Evolutionary conservation across 371 early-diverging fungal species (phyloP), one percentile per base, ranked within the genome.

Genomic region (Blakeslea trispora): DNA sequence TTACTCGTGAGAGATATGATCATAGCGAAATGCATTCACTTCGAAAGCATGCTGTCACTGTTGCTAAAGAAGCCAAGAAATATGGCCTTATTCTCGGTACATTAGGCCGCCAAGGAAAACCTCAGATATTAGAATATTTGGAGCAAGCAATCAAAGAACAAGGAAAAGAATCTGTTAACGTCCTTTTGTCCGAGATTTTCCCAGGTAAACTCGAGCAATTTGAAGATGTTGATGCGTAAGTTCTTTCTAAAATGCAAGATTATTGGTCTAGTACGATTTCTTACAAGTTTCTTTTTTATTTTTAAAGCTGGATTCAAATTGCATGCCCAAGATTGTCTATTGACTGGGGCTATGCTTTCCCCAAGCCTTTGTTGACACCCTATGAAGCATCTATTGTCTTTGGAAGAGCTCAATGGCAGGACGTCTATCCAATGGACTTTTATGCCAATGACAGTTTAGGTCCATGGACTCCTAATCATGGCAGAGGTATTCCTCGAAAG

Each of bases 311-410:
- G 91, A 91, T 99, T 49, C 99, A 99, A 71, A 89, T 98, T 44
- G 92, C 96, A 0, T 99, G 99, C 71, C 99, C 99, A 34, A 74
- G 99, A 19, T 78, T 99, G 41, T 96, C 96, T 4, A 99, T 99
- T 39, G 99, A 99, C 76, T 99, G 99, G 99, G 99, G 99, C 1
- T 93, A 92, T 68, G 90, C 95, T 1, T 99, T 97, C 72, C 69
- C 84, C 3, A 95, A 90, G 63, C 99, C 99, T 14, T 74, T 99
- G 40, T 71, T 99, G 37, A 92, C 93, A 13, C 97, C 99, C 0
- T 99, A 98, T 69, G 99, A 99, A 75, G 95, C 94, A 10, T 90
- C 94, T 0, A 92, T 95, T 37, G 91, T 86, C 0, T 74, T 98
- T 39, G 73, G 73, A 34, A 91, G 87, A 46, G 74, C 84, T 10